Evolutionary conservation across 208 protist species (phyloP).

Genomic region (Acanthamoeba polyphaga): DNA sequence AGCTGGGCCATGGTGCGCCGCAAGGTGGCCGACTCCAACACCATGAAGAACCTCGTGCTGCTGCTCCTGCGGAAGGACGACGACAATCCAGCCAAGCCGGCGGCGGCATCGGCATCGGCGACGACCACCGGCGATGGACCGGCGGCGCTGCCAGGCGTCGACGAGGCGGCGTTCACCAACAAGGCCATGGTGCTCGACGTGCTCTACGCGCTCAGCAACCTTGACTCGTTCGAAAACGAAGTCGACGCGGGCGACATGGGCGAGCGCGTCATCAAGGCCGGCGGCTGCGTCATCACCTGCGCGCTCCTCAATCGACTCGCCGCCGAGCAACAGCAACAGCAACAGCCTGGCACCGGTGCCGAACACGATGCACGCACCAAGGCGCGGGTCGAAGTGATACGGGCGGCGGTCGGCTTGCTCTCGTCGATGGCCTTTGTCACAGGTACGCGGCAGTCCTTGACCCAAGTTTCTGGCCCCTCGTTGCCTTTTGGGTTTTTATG

Average conservation of each 20-base stretch:
- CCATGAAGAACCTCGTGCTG: conserved; percentile 67
- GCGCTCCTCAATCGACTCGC: conserved; percentile 40
- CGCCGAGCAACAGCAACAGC: conserved; percentile 34
- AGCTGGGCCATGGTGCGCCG: conserved; percentile 45
- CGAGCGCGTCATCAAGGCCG: conserved; percentile 51
- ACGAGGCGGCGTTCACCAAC: conserved; percentile 65
- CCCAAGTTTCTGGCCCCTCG: too few species aligned
- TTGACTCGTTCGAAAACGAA: conserved; percentile 72
- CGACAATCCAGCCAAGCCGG: not conserved
- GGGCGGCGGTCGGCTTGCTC: conserved; percentile 55
- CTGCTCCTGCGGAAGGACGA: conserved; percentile 69
- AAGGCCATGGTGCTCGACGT: conserved; percentile 74
- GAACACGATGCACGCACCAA: not conserved
- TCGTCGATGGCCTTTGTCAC: conserved; percentile 60
- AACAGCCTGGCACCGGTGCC: not conserved
- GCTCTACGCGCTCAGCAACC: conserved; percentile 69
- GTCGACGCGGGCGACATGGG: conserved; percentile 65
- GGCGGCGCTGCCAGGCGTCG: not conserved
- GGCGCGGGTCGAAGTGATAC: conserved; percentile 26
- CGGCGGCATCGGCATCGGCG: not conserved
- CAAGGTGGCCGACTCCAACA: conserved; percentile 50
- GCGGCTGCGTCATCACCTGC: conserved; percentile 70
- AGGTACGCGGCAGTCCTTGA: too few species aligned
- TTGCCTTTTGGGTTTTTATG: too few species aligned
- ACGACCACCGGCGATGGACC: not conserved